These are phyloP conservation scores for Trypethelium eluteriae DNA, from an alignment of 495 filamentous ascomycete species.

Conservation along the genomic window DNA sequence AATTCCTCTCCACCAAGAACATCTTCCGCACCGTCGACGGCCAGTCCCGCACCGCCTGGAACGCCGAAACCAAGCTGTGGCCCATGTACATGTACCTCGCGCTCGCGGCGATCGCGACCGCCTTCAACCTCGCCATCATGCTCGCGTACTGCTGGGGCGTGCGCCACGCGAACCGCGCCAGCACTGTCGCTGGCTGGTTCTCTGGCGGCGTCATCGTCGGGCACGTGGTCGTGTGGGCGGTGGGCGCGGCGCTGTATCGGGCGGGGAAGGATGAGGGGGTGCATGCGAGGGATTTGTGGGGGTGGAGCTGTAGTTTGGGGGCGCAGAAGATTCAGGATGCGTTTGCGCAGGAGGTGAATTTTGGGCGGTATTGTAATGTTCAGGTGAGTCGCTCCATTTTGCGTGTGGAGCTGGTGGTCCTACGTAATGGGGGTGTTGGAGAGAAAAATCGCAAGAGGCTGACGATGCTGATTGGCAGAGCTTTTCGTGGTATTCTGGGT, in stretches of 20 bases:
- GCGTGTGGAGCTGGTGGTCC: too few species aligned
- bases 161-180: constrained; percentile 14
- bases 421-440: background rate
- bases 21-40: constrained; percentile 17
- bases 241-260: constrained; percentile 10
- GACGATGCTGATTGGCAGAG: constrained; percentile 17
- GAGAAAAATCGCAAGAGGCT: constrained; percentile 12
- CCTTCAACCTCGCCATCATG: constrained; percentile 15
- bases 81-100: constrained; percentile 20
- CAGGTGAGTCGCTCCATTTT: constrained; percentile 25
- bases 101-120: constrained; percentile 10
- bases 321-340: constrained; percentile 31
- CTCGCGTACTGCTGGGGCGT: constrained; percentile 15
- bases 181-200: constrained; percentile 12
- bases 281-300: constrained; percentile 33
- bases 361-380: constrained; percentile 29
- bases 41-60: constrained; percentile 19
- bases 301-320: constrained; percentile 32
- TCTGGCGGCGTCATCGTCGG: background rate
- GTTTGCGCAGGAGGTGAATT: constrained; percentile 30
- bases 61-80: constrained; percentile 4
- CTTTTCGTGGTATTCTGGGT: constrained; percentile 27
- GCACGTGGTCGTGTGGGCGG: constrained; percentile 16
- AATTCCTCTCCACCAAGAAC: constrained; percentile 18
- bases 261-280: constrained; percentile 15